Evolutionary conservation across 805 yeast species (phyloP).

Genomic region (Schwanniomyces pseudopolymorphus): DNA sequence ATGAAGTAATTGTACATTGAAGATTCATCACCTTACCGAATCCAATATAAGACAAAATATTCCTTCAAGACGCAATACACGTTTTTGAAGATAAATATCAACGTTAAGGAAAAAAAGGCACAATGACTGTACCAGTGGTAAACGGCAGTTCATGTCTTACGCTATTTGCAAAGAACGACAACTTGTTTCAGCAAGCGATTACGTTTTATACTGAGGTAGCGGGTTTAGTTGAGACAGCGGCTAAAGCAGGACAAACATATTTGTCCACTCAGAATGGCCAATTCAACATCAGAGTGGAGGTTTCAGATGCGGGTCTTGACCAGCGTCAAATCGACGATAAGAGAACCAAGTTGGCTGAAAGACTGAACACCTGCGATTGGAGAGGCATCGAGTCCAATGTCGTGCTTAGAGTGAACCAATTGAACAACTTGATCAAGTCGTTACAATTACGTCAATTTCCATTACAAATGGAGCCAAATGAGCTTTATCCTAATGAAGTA

Average conservation of each 20-base stretch:
- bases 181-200: conserved; percentile 45
- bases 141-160: conserved; percentile 57
- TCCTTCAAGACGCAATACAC: background rate
- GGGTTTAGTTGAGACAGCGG: conserved; percentile 25
- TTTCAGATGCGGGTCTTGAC: conserved; percentile 14
- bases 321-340: conserved; percentile 16
- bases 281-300: conserved; percentile 19
- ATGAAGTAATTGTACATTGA: background rate
- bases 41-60: background rate
- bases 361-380: conserved; percentile 44
- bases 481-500: conserved; percentile 70
- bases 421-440: conserved; percentile 35
- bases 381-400: conserved; percentile 44
- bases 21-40: background rate
- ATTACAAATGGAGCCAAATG: conserved; percentile 68
- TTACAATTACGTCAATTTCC: conserved; percentile 30
- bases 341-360: conserved; percentile 10
- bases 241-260: conserved; percentile 14
- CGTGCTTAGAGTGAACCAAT: conserved; percentile 46
- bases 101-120: too few relatives aligned
- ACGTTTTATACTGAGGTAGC: conserved; percentile 56
- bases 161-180: conserved; percentile 50
- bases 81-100: too few relatives aligned
- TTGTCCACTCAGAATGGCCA: conserved; percentile 22
- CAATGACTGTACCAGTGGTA: conserved; percentile 40